Evolutionary conservation across 306 rosid species (phyloP), one percentile per base, ranked within the genome.

Genomic region (Phaseolus lunatus): DNA sequence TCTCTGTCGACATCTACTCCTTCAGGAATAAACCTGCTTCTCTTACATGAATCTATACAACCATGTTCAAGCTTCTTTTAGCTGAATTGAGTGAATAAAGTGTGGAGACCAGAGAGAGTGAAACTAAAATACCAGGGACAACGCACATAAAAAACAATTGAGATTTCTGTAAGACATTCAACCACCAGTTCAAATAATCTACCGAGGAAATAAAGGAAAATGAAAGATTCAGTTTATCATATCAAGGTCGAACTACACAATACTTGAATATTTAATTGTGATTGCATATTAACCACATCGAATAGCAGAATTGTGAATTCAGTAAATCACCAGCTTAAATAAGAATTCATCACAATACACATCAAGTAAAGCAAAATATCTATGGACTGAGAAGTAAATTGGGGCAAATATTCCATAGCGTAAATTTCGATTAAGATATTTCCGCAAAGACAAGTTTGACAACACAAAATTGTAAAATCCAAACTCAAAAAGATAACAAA

Each of bases 391-490:
- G 12, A 8, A 8, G 3, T 43, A 43, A 43, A 10, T 10, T 43
- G 1, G 3, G 48, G n/a, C 20, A 26, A 26, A 56, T 35, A 50
- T 11, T 58, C 49, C n/a, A 50, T 1, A 13, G 9, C 39, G 43
- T 31, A 59, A 56, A 19, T 22, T 78, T 37, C 23, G 56, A 67
- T 15, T 14, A 61, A 26, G 45, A 80, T 20, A 45, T 9, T 74
- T 13, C 35, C 14, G 52, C 63, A 63, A 29, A 3, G n/a, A 54
- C 19, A 73, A 50, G 24, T 79, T 79, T 24, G 47, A 66, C 39
- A 20, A 52, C 80, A 78, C 74, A 86, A 78, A 84, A 83, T 19
- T 58, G 53, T 24, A 9, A 29, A 26, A 61, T 82, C 50, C 63
- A 47, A 45, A 27, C 64, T 49, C 72, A 80, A 65, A n/a, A 79